These are phyloP conservation scores for Escovopsis weberi DNA, from an alignment of 2,329 filamentous ascomycete species.

Conservation along the genomic window DNA sequence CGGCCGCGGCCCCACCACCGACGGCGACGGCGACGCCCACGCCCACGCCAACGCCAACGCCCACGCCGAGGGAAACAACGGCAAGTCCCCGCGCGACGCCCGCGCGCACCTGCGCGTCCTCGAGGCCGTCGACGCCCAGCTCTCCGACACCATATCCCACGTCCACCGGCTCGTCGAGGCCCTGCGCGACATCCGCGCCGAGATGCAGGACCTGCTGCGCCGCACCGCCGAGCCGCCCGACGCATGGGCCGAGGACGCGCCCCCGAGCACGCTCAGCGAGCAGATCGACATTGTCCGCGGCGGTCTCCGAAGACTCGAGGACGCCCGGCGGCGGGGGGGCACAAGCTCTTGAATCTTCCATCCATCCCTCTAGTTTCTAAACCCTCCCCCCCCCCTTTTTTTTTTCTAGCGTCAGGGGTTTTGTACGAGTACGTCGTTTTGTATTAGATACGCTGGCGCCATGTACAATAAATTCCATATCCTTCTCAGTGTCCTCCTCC, in stretches of 20 bases:
- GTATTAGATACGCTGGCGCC: too few species aligned
- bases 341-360: background rate
- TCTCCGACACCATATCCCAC: constrained; percentile 49
- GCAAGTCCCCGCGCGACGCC: constrained; percentile 37
- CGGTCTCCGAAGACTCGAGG: constrained; percentile 2
- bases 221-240: constrained; percentile 45
- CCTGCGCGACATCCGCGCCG: constrained; percentile 56
- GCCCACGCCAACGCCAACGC: too few species aligned
- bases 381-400: too few species aligned
- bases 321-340: background rate
- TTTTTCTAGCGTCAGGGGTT: too few species aligned
- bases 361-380: too few species aligned
- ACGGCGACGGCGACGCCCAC: too few species aligned
- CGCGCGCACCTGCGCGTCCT: constrained; percentile 51
- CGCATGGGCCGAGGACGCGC: background rate
- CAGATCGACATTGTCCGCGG: constrained; percentile 2
- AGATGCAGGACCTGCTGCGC: constrained; percentile 57
- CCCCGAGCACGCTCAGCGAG: constrained; percentile 2
- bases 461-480: too few species aligned
- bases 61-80: too few species aligned
- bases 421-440: too few species aligned
- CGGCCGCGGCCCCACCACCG: too few species aligned
- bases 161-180: constrained; percentile 58
- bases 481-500: too few species aligned
- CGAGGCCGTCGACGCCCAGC: constrained; percentile 49